These are phyloP conservation scores for Cystofilobasidium bisporidii DNA, from an alignment of 768 basidiomycete genomes.

Conservation along the genomic window DNA sequence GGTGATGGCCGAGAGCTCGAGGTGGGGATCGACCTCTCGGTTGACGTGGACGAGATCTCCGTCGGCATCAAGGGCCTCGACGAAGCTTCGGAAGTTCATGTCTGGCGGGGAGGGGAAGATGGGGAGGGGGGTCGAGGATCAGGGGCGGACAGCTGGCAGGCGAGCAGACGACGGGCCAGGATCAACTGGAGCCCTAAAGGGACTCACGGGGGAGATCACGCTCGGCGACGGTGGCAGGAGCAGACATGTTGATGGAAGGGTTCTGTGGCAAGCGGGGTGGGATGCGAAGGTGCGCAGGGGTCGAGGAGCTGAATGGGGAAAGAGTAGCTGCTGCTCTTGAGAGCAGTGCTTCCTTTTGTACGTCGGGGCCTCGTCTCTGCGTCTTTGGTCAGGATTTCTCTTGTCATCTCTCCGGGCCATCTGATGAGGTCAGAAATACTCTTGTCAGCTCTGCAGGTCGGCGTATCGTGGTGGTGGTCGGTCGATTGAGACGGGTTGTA, in stretches of 20 bases:
- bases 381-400: neutral
- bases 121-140: too few relatives aligned
- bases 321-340: too few relatives aligned
- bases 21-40: constrained; percentile 19
- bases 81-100: constrained; percentile 18
- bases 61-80: constrained; percentile 17
- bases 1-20: constrained; percentile 21
- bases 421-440: neutral
- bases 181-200: neutral
- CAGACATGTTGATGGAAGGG: neutral
- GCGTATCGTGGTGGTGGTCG: too few relatives aligned
- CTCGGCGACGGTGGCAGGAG: neutral
- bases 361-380: neutral
- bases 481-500: too few relatives aligned
- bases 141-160: too few relatives aligned
- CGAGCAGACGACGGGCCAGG: too few relatives aligned
- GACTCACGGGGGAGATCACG: constrained; percentile 18
- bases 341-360: too few relatives aligned
- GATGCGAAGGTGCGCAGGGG: too few relatives aligned
- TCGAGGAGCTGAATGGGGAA: too few relatives aligned
- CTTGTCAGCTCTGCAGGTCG: too few relatives aligned
- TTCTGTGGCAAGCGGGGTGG: too few relatives aligned
- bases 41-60: constrained; percentile 10
- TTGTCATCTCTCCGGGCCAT: too few relatives aligned
- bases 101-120: neutral